Conservation (phyloP, 2,329 filamentous ascomycete genomes). For the Exophiala spinifera region DNA sequence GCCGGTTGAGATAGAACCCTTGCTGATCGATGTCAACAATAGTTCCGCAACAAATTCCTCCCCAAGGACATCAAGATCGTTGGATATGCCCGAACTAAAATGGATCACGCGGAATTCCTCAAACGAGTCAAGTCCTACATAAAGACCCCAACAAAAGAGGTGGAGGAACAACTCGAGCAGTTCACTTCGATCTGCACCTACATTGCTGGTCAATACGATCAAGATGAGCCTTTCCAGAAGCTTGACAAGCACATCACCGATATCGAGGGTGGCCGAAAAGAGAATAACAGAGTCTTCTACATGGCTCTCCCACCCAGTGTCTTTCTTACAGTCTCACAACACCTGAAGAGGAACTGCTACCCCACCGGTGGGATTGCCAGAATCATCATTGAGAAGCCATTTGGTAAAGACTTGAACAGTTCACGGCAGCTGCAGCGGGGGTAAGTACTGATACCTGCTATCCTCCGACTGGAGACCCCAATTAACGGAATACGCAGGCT, state of each 20-base stretch:
- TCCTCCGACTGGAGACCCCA: neutral
- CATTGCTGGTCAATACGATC: constrained; percentile 94
- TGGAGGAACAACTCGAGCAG: constrained; percentile 89
- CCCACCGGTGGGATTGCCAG: constrained; percentile 84
- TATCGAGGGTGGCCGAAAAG: constrained; percentile 75
- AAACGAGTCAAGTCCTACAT: constrained; percentile 96
- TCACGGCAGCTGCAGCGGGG: constrained; percentile 93
- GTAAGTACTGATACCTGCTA: constrained; percentile 8
- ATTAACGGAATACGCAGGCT: constrained; percentile 43
- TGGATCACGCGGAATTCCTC: constrained; percentile 95
- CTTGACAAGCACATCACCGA: constrained; percentile 82
- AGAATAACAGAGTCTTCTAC: constrained; percentile 95
- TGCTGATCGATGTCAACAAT: constrained; percentile 23
- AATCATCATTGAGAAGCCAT: constrained; percentile 98
- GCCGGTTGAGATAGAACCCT: constrained; percentile 13
- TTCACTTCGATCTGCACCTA: constrained; percentile 89
- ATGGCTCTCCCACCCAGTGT: constrained; percentile 98
- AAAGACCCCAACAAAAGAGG: constrained; percentile 96
- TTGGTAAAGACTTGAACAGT: constrained; percentile 93
- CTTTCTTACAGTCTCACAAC: constrained; percentile 95
- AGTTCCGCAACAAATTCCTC: constrained; percentile 99
- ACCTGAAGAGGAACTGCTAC: constrained; percentile 96
- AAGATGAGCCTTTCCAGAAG: constrained; percentile 87
- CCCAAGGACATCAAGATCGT: constrained; percentile 94
- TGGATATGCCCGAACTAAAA: constrained; percentile 98